Evolutionary conservation across 768 basidiomycete species (phyloP), one percentile per base, ranked within the genome.

Genomic region (Zangia roseola): DNA sequence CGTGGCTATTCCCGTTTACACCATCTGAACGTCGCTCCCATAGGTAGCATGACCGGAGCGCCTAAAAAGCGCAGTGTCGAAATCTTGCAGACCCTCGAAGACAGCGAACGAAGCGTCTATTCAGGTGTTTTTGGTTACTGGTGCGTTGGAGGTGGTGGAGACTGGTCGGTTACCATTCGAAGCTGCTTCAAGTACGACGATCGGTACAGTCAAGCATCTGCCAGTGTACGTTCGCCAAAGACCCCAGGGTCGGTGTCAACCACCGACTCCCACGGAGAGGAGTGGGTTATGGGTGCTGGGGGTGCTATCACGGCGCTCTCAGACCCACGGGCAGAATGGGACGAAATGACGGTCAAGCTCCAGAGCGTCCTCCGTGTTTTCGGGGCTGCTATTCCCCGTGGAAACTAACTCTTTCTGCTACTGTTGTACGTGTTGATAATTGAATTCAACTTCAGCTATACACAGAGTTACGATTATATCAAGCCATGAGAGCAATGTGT

Each of bases 31-130:
- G 16, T 26, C 14, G 19, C 35, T 14, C 16, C 17, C 40, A 26
- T 52, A 94, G 92, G 93, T 2, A 94, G 91, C 50, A 98, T 98
- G 94, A 97, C 94, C 2, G 94, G 94, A 30, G 94, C 94, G 0
- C 94, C 94, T 0, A 98, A 97, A 72, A 87, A 95, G 59, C 84
- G 94, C 26, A 91, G 89, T 47, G 86, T 97, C 8, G 89, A 97
- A 67, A 85, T 98, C 30, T 76, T 98, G 8, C 88, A 90, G 53
- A 74, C 73, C 1, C 76, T 97, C 3, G 94, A 97, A 66, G 78
- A 76, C 39, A 65, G 75, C 35, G 78, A 84, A 40, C 80, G 94
- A 24, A 79, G 83, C 23, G 72, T 94, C 16, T 98, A 98, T 63
- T 97, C 94, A 17, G 94, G 94, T 26, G 88, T 92, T 6, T 86